phyloP scores from a whole-genome alignment of 768 basidiomycete species.

The Omphalotus guepiniiformis region DNA sequence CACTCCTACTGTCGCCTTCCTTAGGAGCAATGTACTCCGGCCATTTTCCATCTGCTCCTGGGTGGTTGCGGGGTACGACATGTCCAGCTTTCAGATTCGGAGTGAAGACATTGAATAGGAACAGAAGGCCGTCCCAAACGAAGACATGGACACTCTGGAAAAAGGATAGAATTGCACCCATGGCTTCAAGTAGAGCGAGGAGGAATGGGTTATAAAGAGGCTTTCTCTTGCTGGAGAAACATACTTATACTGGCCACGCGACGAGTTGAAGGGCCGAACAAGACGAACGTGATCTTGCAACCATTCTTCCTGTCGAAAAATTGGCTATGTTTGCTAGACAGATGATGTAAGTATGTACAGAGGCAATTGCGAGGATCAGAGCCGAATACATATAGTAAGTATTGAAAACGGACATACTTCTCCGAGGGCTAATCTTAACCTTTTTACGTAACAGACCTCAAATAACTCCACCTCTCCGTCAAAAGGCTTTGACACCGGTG shows the following conservation, averaged over 20 bases:
- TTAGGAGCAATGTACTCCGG: slow-evolving; percentile 57
- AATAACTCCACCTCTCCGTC: slow-evolving; percentile 97
- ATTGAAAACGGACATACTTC: too few species aligned
- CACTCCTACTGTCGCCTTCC: slow-evolving; percentile 64
- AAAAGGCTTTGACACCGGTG: slow-evolving; percentile 67
- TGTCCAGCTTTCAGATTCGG: slow-evolving; percentile 48
- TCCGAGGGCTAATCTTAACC: background rate
- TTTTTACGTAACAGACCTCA: slow-evolving; percentile 59
- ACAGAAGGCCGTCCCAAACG: slow-evolving; percentile 49
- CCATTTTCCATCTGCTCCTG: slow-evolving; percentile 62
- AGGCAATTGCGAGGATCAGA: too few species aligned
- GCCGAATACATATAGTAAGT: too few species aligned
- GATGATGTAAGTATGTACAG: background rate
- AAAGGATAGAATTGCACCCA: slow-evolving; percentile 27
- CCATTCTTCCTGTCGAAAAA: too few species aligned
- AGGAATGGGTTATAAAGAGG: too few species aligned
- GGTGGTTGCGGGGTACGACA: slow-evolving; percentile 51
- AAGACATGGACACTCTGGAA: slow-evolving; percentile 31
- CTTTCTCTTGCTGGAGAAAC: too few species aligned
- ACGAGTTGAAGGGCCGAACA: too few species aligned
- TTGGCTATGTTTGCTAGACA: too few species aligned
- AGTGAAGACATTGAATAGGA: slow-evolving; percentile 46
- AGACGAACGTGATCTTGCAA: too few species aligned
- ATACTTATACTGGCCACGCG: too few species aligned
- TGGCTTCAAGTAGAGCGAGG: slow-evolving; percentile 8